Evolutionary conservation across 2,329 filamentous ascomycete genomes (phyloP).

Genomic region (Scedosporium aurantiacum): DNA sequence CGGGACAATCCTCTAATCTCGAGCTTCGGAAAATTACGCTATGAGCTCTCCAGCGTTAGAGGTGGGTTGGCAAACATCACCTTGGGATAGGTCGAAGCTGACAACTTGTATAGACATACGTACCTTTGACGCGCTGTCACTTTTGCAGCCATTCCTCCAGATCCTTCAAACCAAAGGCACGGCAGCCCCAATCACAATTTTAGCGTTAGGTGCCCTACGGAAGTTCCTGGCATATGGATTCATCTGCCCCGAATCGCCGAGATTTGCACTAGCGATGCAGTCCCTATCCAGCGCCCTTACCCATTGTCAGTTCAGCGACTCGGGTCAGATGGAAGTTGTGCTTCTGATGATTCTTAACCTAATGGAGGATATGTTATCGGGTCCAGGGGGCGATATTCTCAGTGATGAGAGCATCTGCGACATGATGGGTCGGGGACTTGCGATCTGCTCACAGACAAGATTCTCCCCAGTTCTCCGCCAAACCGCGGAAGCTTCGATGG

Average conservation of each 20-base stretch:
- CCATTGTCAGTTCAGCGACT: conserved; percentile 94
- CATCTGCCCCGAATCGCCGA: conserved; percentile 71
- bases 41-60: conserved; percentile 78
- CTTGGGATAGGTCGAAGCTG: not conserved
- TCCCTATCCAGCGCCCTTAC: conserved; percentile 89
- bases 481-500: conserved; percentile 93
- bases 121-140: conserved; percentile 75
- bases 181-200: conserved; percentile 88
- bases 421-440: conserved; percentile 97
- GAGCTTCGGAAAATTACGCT: conserved; percentile 80
- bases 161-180: conserved; percentile 95
- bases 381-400: conserved; percentile 82
- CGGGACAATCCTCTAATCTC: conserved; percentile 96
- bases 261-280: conserved; percentile 87
- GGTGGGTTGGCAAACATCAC: conserved; percentile 32
- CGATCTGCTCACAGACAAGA: conserved; percentile 90
- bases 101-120: conserved; percentile 55
- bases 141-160: conserved; percentile 89
- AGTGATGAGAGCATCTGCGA: conserved; percentile 97
- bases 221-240: conserved; percentile 97
- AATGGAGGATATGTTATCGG: conserved; percentile 97
- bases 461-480: conserved; percentile 83
- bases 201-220: conserved; percentile 84
- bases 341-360: conserved; percentile 87
- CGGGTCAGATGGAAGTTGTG: conserved; percentile 89